Percentiles rank a stretch among this genome's conserved stretches.
Conservation (phyloP, 192 early-diverging fungal genomes). For the Gryganskiella cystojenkinii region DNA sequence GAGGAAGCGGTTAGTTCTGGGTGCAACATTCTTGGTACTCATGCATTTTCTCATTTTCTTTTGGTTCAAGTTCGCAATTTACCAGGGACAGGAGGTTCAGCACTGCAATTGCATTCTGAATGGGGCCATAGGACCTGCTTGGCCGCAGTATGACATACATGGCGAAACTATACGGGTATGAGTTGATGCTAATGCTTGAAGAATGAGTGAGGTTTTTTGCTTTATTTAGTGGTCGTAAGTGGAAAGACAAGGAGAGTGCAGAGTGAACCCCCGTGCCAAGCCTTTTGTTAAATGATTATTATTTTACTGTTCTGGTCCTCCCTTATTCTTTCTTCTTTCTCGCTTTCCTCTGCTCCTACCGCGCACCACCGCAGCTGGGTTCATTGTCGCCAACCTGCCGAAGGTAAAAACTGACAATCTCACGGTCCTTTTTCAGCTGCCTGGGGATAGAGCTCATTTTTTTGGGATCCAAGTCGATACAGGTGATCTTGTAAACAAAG, state of each 20-base stretch:
- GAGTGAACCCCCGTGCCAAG: too few species aligned
- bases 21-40: not conserved
- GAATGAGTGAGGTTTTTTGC: too few species aligned
- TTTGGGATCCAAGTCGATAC: conserved; percentile 83
- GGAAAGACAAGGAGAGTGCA: too few species aligned
- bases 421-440: conserved; percentile 63
- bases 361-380: conserved; percentile 15
- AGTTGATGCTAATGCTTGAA: not conserved
- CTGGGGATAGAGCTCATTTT: conserved; percentile 64
- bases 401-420: conserved; percentile 62
- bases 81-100: conserved; percentile 48
- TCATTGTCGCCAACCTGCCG: conserved; percentile 22
- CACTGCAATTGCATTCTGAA: conserved; percentile 49
- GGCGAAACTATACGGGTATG: not conserved
- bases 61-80: conserved; percentile 5
- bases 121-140: conserved; percentile 39
- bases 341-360: not conserved
- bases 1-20: not conserved
- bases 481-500: conserved; percentile 60
- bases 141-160: conserved; percentile 42
- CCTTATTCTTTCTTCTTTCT: too few species aligned
- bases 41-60: too few species aligned
- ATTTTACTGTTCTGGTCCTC: too few species aligned
- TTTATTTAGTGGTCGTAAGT: too few species aligned
- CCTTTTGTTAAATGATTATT: too few species aligned